Evolutionary conservation across 306 rosid genomes (phyloP).

Genomic region (Albizia julibrissin): DNA sequence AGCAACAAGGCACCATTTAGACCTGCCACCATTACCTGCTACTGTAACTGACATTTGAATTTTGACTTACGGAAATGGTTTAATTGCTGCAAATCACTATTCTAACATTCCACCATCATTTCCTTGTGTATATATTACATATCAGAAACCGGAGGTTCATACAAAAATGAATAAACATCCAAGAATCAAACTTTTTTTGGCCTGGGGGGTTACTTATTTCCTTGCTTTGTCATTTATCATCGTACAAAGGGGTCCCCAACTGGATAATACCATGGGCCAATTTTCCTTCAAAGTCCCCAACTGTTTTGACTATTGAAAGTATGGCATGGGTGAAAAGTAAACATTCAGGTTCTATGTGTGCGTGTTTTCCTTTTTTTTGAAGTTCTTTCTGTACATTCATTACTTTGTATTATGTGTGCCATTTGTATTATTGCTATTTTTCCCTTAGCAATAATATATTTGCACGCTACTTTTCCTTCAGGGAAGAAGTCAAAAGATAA

Average conservation of each 20-base stretch:
- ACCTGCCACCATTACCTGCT: not conserved
- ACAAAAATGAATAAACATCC: not conserved
- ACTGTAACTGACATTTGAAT: not conserved
- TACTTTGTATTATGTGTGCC: slow-evolving; percentile 9
- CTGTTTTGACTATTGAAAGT: not conserved
- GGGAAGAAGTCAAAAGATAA: slow-evolving; percentile 76
- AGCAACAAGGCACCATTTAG: not conserved
- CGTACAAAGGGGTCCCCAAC: not conserved
- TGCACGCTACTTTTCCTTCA: slow-evolving; percentile 36
- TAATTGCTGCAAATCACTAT: slow-evolving; percentile 18
- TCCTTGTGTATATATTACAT: not conserved
- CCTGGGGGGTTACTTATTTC: not conserved
- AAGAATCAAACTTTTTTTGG: not conserved
- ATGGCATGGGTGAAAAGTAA: not conserved
- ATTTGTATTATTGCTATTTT: slow-evolving; percentile 7
- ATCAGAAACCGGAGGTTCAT: not conserved
- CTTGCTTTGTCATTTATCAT: not conserved
- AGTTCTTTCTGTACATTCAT: not conserved
- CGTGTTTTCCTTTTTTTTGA: not conserved
- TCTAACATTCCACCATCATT: not conserved
- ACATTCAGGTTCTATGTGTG: not conserved
- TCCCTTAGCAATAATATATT: slow-evolving; percentile 16
- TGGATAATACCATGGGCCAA: not conserved
- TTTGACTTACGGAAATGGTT: not conserved
- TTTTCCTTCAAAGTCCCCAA: slow-evolving; percentile 5